Conservation (phyloP, 1,284 basidiomycete species). For the Volvariella surrecta region DNA sequence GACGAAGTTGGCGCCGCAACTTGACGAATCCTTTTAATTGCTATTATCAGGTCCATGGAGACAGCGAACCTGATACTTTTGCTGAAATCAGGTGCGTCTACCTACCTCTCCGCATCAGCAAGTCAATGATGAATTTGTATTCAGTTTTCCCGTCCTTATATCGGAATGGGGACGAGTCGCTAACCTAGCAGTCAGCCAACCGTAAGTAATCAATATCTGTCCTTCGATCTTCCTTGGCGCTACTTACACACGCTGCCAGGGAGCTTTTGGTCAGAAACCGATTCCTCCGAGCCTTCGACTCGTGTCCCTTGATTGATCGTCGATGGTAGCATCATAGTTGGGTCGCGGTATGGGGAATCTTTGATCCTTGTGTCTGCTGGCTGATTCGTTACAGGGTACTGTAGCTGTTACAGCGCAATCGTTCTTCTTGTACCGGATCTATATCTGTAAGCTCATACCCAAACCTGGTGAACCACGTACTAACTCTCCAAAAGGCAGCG, state of each 20-base stretch:
- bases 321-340: not conserved
- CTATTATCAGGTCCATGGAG: not conserved
- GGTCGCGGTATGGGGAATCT: not conserved
- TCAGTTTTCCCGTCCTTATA: not conserved
- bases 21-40: too few relatives aligned
- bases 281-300: too few relatives aligned
- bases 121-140: too few relatives aligned
- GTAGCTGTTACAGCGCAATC: not conserved
- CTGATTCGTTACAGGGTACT: too few relatives aligned
- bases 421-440: slow-evolving; percentile 1
- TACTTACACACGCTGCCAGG: too few relatives aligned
- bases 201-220: not conserved
- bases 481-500: not conserved
- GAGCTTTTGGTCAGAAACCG: too few relatives aligned
- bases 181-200: not conserved
- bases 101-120: too few relatives aligned
- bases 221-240: not conserved
- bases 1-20: too few relatives aligned
- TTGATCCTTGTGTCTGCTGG: not conserved
- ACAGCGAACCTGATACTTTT: not conserved
- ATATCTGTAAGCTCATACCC: not conserved
- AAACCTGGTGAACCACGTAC: not conserved
- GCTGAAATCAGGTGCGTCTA: not conserved
- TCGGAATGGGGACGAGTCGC: not conserved
- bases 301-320: too few relatives aligned